These are phyloP conservation scores for Kalmusia sp. DNA, from an alignment of 2,329 filamentous ascomycete species.

Conservation along the genomic window DNA sequence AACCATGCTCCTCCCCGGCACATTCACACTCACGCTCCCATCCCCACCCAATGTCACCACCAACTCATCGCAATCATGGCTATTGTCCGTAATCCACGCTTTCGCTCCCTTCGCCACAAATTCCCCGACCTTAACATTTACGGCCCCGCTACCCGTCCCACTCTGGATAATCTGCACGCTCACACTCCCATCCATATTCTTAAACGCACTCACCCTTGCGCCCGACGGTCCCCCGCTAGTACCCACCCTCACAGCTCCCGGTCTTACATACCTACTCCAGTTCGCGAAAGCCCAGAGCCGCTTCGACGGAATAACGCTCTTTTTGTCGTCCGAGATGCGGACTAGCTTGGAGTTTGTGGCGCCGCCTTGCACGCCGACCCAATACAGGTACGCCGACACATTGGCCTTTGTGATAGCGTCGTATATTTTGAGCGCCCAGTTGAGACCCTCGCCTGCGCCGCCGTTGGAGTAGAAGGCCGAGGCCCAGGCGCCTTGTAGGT, in stretches of 20 bases:
- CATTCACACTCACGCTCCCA: conserved; percentile 28
- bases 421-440: conserved; percentile 63
- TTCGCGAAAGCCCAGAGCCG: conserved; percentile 53
- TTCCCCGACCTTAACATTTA: conserved; percentile 35
- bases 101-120: conserved; percentile 32
- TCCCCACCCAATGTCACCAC: conserved; percentile 19
- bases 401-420: conserved; percentile 57
- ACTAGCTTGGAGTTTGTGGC: conserved; percentile 47
- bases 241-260: conserved; percentile 47
- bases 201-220: conserved; percentile 42
- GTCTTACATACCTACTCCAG: conserved; percentile 48
- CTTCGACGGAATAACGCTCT: conserved; percentile 40
- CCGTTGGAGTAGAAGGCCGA: conserved; percentile 57
- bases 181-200: conserved; percentile 41
- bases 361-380: conserved; percentile 56
- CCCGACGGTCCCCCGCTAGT: conserved; percentile 36
- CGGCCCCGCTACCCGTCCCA: conserved; percentile 19
- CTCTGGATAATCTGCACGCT: conserved; percentile 48
- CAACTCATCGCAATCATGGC: conserved; percentile 28
- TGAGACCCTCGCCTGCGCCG: conserved; percentile 59
- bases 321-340: conserved; percentile 43
- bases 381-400: conserved; percentile 62
- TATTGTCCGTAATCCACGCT: conserved; percentile 50
- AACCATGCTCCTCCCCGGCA: conserved; percentile 36
- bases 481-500: conserved; percentile 50